Evolutionary conservation across 2,329 filamentous ascomycete genomes (phyloP), one percentile per base, ranked within the genome.

Genomic region (Ramichloridium luteum): DNA sequence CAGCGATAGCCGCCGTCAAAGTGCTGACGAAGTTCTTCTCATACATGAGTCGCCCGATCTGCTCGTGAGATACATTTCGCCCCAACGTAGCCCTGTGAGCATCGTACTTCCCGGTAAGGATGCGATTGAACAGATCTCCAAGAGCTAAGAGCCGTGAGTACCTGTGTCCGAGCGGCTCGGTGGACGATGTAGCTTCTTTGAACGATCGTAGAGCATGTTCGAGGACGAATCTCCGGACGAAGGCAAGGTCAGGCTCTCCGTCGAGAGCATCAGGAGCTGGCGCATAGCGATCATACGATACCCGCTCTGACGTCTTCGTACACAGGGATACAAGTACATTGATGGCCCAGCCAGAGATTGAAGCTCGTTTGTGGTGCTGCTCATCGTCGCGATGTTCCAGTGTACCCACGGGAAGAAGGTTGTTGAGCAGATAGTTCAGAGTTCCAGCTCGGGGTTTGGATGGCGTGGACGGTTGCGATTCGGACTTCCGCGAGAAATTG

Each of bases 1-100:
- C 92, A 12, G 90, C 84, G 46, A 98, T 86, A 1, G 92, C 93
- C 9, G 77, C 74, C 2, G 90, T 96, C 37, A 98, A 62, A 28
- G 88, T 80, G 14, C 81, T 73, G 39, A 96, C 77, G 54, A 90
- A 93, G 34, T 92, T 85, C 62, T 96, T 98, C 60, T 98, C 90
- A 48, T 93, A 96, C 90, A 98, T 98, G 38, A 94, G 75, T 44
- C 85, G 83, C 18, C 83, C 79, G 45, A 98, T 71, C 50, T 93
- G 85, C 47, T 80, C 77, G 41, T 86, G 80, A 5, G 85, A 86
- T 1, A 31, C 38, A 20, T 38, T 44, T 11, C 34, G 28, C 4
- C 43, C 39, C 59, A 60, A 41, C n/a, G 20, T 23, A 72, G 68
- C 46, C 23, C 40, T 38, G 35, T 43, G 43, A 17, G 40, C 16